These are phyloP conservation scores for Vararia minispora DNA, from an alignment of 768 basidiomycete genomes.

Conservation along the genomic window DNA sequence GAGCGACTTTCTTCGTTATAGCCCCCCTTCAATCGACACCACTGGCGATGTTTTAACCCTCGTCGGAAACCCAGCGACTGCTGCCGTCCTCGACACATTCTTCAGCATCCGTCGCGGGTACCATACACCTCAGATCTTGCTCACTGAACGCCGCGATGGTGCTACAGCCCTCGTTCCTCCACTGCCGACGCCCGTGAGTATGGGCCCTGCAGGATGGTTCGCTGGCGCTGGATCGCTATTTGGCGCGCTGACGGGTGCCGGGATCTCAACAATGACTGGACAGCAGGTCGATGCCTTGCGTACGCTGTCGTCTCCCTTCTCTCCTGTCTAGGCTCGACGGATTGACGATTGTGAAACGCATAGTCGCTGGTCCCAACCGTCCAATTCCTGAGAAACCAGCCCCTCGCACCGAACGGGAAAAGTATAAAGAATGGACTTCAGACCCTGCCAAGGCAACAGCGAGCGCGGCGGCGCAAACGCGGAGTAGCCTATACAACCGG, in stretches of 20 bases:
- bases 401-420: constrained; percentile 4
- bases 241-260: constrained; percentile 31
- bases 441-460: constrained; percentile 8
- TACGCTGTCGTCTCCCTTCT: constrained; percentile 22
- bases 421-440: constrained; percentile 5
- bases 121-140: constrained; percentile 39
- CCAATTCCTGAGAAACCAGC: constrained; percentile 32
- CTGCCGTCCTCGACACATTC: constrained; percentile 41
- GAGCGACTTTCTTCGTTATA: too few species aligned
- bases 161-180: constrained; percentile 26
- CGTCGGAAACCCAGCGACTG: neutral
- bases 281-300: constrained; percentile 49
- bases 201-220: constrained; percentile 40
- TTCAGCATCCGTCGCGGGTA: constrained; percentile 46
- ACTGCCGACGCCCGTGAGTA: constrained; percentile 50
- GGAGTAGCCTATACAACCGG: constrained; percentile 19
- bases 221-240: constrained; percentile 35
- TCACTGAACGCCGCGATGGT: constrained; percentile 27
- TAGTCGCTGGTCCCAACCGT: constrained; percentile 59
- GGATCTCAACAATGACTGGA: constrained; percentile 35
- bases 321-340: too few species aligned
- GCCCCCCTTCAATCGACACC: constrained; percentile 21
- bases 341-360: too few species aligned
- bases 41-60: constrained; percentile 12
- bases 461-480: constrained; percentile 13